Conservation (phyloP, 1,284 basidiomycete genomes). For the Pulveroboletus sp. region DNA sequence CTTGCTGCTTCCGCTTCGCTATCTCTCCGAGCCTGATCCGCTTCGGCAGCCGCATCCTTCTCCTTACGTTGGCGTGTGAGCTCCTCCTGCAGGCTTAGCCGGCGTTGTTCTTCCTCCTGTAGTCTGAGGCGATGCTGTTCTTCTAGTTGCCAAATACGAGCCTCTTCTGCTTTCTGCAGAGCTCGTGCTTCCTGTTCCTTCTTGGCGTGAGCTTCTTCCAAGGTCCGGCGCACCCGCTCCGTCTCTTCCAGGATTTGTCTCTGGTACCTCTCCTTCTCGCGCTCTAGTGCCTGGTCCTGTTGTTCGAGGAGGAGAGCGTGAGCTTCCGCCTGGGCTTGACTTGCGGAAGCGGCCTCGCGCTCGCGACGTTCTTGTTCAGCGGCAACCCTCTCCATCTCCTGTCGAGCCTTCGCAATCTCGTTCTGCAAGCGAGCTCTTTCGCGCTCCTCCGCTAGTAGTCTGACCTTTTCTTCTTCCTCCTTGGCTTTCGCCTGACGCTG, state of each 20-base stretch:
- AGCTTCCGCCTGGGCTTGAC: constrained; percentile 31
- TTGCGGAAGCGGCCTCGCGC: constrained; percentile 27
- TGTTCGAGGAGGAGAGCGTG: constrained; percentile 30
- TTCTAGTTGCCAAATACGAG: constrained; percentile 29
- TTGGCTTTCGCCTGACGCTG: constrained; percentile 26
- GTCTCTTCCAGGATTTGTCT: constrained; percentile 30
- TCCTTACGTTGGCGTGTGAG: constrained; percentile 28
- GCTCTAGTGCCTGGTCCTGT: constrained; percentile 23
- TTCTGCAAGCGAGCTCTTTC: constrained; percentile 32
- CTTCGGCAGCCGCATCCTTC: constrained; percentile 16
- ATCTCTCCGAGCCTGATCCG: constrained; percentile 22
- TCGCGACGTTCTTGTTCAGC: constrained; percentile 32
- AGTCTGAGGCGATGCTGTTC: constrained; percentile 32
- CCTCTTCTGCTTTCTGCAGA: constrained; percentile 28
- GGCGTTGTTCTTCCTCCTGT: constrained; percentile 34
- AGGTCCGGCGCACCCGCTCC: constrained; percentile 28
- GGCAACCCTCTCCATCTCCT: constrained; percentile 28
- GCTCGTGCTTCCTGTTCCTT: constrained; percentile 28
- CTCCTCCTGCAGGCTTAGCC: constrained; percentile 30
- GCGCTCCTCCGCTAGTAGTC: constrained; percentile 26
- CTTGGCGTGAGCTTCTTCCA: constrained; percentile 32
- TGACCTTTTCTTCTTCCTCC: constrained; percentile 33
- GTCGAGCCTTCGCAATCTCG: constrained; percentile 31
- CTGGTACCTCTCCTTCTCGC: constrained; percentile 33
- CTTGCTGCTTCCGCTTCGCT: constrained; percentile 24